Evolutionary conservation across 2,329 filamentous ascomycete species (phyloP), one percentile per base, ranked within the genome.

Genomic region (Alternaria sp.): DNA sequence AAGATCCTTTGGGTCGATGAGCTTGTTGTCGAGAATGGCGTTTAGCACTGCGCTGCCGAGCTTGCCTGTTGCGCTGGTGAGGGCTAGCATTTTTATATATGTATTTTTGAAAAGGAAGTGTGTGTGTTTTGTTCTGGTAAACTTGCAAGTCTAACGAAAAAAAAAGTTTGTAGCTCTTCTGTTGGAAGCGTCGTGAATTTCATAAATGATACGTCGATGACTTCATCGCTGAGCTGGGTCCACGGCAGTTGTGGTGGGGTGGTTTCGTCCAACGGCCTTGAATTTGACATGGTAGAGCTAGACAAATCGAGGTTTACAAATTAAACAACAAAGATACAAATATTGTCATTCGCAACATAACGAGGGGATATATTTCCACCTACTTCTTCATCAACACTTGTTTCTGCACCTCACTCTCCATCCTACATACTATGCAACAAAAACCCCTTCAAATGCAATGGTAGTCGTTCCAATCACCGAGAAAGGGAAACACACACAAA

Each of bases 51-150:
- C 79, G 41, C 74, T 74, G 55, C 80, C 80, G 8, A 82, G 73
- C 59, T 81, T 82, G 50, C 80, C 80, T 14, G 79, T 80, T 50
- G 80, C 78, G 49, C 79, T 79, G 45, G 78, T 78, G 51, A 82
- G 77, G 23, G 77, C 78, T 46, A 81, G 46, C 63, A 71, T 72
- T 5, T 50, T 68, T 45, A 26, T 17, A n/a, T 1, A n/a, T 3
- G 13, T 17, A 29, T 28, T 6, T 11, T 14, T 44, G 8, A 5
- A 6, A 10, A 3, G 17, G 17, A 17, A 17, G 17, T 1, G 17
- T 17, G 17, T 2, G 17, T 17, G 17, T 17, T 17, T 17, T 17
- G 29, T 14, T 13, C 7, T 5, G 14, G 4, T 5, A 23, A 3
- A 33, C 17, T 23, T 46, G 6, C 8, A 3, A 3, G 3, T 33